phyloP scores from a whole-genome alignment of 2,329 filamentous ascomycete genomes.

The Venturia pyrina region DNA sequence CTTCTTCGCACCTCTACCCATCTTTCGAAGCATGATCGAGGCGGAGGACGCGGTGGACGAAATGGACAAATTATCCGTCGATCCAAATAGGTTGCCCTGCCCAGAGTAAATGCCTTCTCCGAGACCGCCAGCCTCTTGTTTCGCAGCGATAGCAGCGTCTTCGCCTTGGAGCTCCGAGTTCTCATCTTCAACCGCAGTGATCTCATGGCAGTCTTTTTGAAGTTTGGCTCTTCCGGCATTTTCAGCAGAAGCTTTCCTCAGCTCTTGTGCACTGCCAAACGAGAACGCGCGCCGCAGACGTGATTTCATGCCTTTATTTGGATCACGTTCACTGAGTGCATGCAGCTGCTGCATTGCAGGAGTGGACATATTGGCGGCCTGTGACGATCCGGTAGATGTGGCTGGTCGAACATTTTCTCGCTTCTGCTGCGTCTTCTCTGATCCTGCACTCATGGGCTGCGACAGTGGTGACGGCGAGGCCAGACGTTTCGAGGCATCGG shows the following conservation, averaged over 20 bases:
- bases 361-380: constrained; percentile 32
- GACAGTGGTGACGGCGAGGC: constrained; percentile 38
- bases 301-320: constrained; percentile 72
- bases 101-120: constrained; percentile 91
- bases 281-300: constrained; percentile 86
- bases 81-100: constrained; percentile 76
- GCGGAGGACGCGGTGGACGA: constrained; percentile 84
- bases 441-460: constrained; percentile 23
- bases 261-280: constrained; percentile 88
- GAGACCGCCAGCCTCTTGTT: constrained; percentile 85
- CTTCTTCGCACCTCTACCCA: constrained; percentile 98
- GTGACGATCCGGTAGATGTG: background rate
- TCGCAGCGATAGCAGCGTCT: constrained; percentile 80
- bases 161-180: constrained; percentile 58
- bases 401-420: constrained; percentile 22
- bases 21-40: constrained; percentile 92
- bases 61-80: constrained; percentile 89
- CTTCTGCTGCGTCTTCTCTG: constrained; percentile 5
- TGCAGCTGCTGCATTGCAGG: constrained; percentile 76
- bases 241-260: constrained; percentile 63
- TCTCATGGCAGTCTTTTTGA: constrained; percentile 20
- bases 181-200: constrained; percentile 26
- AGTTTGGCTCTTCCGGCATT: constrained; percentile 21
- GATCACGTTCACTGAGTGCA: constrained; percentile 75
- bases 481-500: constrained; percentile 25